Percentiles rank a stretch among this genome's conserved stretches.
Evolutionary conservation across 2,329 filamentous ascomycete species (phyloP).

Genomic region (Fusarium nurragi): DNA sequence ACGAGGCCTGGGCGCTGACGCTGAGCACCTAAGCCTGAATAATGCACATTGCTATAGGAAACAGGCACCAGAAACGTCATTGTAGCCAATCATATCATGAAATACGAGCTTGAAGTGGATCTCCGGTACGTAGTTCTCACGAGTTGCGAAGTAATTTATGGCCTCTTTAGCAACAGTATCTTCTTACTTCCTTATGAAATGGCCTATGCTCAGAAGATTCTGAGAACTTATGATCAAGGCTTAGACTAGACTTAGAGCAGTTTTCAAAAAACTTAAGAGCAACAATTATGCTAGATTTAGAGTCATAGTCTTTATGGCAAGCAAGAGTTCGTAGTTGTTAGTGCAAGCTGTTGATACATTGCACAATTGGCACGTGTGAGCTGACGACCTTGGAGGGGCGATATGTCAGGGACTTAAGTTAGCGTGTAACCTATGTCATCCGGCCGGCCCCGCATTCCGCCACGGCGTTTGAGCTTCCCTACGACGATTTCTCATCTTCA

Average conservation of each 20-base stretch:
- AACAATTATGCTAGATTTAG: background rate
- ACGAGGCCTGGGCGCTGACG: constrained; percentile 18
- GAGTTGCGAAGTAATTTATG: background rate
- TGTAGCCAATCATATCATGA: background rate
- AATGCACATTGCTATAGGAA: background rate
- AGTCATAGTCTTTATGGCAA: background rate
- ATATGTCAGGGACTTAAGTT: constrained; percentile 35
- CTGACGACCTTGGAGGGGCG: constrained; percentile 18
- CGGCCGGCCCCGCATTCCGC: constrained; percentile 38
- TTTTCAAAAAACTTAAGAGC: accelerated
- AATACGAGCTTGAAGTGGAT: background rate
- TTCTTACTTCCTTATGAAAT: background rate
- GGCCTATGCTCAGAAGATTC: background rate
- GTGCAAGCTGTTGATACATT: background rate
- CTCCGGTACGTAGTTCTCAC: background rate
- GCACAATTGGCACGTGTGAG: background rate
- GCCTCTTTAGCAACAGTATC: background rate
- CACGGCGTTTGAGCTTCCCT: background rate
- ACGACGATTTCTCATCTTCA: background rate
- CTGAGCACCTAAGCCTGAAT: background rate
- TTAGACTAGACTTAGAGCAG: background rate
- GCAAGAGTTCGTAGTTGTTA: background rate
- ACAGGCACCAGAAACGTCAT: background rate
- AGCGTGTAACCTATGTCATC: constrained; percentile 36
- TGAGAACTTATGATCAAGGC: background rate